phyloP scores from a whole-genome alignment of 2,329 filamentous ascomycete genomes.

The Trichoderma koningii region DNA sequence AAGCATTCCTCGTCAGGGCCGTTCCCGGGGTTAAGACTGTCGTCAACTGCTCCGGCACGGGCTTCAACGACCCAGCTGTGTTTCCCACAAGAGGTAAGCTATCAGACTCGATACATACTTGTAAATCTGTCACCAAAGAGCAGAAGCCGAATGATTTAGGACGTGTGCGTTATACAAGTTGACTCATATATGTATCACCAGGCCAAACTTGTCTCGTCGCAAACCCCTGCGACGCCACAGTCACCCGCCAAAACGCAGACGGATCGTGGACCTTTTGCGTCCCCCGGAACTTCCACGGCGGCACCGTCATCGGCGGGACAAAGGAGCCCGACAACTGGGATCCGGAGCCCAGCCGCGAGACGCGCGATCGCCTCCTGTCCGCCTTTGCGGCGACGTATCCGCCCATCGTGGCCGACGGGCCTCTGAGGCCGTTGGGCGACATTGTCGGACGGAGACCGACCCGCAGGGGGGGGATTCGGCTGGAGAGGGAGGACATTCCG shows the following conservation, averaged over 20 bases:
- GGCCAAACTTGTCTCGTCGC: constrained; percentile 52
- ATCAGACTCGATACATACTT: no score
- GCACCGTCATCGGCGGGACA: constrained; percentile 67
- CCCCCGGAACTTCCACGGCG: constrained; percentile 61
- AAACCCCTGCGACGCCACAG: constrained; percentile 43
- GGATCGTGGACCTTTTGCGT: constrained; percentile 65
- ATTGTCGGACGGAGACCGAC: constrained; percentile 51
- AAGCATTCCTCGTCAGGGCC: constrained; percentile 43
- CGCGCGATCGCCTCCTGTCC: constrained; percentile 46
- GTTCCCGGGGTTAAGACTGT: constrained; percentile 38
- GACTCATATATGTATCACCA: constrained; percentile 14
- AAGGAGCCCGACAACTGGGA: constrained; percentile 63
- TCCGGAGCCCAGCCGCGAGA: constrained; percentile 49
- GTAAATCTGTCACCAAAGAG: no score
- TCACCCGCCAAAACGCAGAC: constrained; percentile 61
- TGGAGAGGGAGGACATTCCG: constrained; percentile 33
- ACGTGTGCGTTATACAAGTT: no score
- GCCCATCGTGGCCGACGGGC: constrained; percentile 36
- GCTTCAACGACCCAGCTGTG: constrained; percentile 46
- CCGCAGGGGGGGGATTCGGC: constrained; percentile 51
- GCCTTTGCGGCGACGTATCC: constrained; percentile 43
- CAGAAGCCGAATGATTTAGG: no score
- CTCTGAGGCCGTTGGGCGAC: constrained; percentile 36
- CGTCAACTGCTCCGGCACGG: constrained; percentile 51
- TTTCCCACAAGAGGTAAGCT: constrained; percentile 48